Percentiles rank a stretch among this genome's conserved stretches.
phyloP scores from a whole-genome alignment of 352 stramenopile genomes.

The Plasmopara muralis region DNA sequence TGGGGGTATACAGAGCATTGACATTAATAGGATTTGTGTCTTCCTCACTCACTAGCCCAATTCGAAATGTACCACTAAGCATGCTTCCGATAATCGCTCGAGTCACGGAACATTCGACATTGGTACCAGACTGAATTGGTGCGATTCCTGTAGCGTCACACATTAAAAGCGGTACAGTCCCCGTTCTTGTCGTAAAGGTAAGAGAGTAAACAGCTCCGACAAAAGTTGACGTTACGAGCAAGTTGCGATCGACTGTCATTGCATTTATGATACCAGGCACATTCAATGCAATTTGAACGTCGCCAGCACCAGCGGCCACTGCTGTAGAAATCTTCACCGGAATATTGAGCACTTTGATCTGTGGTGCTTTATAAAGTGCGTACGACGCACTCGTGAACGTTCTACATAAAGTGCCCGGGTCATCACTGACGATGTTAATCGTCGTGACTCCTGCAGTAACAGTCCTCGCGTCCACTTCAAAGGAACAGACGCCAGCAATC shows the following conservation, averaged over 20 bases:
- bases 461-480: slow-evolving; percentile 23
- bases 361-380: slow-evolving; percentile 47
- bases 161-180: slow-evolving; percentile 43
- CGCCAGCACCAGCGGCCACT: slow-evolving; percentile 10
- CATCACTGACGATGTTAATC: slow-evolving; percentile 16
- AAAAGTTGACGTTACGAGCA: slow-evolving; percentile 33
- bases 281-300: slow-evolving; percentile 8
- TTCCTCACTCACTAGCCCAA: slow-evolving; percentile 41
- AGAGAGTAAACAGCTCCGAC: slow-evolving; percentile 54
- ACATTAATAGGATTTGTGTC: slow-evolving; percentile 12
- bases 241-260: slow-evolving; percentile 33
- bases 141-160: slow-evolving; percentile 29
- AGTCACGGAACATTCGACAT: slow-evolving; percentile 28
- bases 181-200: slow-evolving; percentile 49
- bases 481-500: slow-evolving; percentile 48
- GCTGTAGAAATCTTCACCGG: slow-evolving; percentile 33
- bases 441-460: slow-evolving; percentile 13
- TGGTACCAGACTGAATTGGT: slow-evolving; percentile 18
- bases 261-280: slow-evolving; percentile 35
- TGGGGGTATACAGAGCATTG: slow-evolving; percentile 17
- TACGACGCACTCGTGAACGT: slow-evolving; percentile 27
- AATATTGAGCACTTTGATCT: slow-evolving; percentile 25
- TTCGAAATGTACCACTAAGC: slow-evolving; percentile 53
- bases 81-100: slow-evolving; percentile 51
- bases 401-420: slow-evolving; percentile 28